Evolutionary conservation across 352 stramenopile genomes (phyloP).

Genomic region (Phytopythium mirpurense): DNA sequence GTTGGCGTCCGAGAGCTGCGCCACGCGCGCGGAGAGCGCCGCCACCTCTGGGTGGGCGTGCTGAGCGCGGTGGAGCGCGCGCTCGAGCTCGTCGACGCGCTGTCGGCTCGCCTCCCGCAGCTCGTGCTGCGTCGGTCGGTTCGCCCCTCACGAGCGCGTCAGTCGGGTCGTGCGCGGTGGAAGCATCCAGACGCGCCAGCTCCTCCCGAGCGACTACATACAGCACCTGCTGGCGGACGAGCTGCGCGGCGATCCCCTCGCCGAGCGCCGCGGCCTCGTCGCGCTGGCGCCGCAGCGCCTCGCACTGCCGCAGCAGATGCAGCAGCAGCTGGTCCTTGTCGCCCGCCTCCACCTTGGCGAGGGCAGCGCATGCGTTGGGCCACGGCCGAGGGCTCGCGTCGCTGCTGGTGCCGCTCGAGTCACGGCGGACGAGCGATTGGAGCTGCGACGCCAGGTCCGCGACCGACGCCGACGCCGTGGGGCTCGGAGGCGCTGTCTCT

Average conservation of each 20-base stretch:
- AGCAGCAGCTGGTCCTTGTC: slow-evolving; percentile 59
- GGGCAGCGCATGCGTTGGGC: slow-evolving; percentile 9
- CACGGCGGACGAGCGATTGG: slow-evolving; percentile 14
- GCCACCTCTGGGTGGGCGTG: slow-evolving; percentile 46
- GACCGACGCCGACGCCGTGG: slow-evolving; percentile 6
- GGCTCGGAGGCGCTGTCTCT: not conserved
- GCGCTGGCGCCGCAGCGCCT: slow-evolving; percentile 29
- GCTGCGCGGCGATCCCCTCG: slow-evolving; percentile 59
- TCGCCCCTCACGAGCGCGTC: not conserved
- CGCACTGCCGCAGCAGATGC: slow-evolving; percentile 39
- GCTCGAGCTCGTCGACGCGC: slow-evolving; percentile 32
- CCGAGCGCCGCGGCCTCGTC: slow-evolving; percentile 45
- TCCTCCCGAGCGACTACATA: too few species aligned
- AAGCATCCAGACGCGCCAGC: too few species aligned
- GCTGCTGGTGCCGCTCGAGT: slow-evolving; percentile 6
- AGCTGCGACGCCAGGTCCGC: slow-evolving; percentile 23
- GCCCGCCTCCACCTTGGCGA: slow-evolving; percentile 42
- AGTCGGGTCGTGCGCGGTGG: not conserved
- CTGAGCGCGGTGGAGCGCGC: slow-evolving; percentile 36
- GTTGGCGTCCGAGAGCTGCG: slow-evolving; percentile 30
- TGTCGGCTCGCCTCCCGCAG: slow-evolving; percentile 41
- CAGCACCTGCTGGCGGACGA: slow-evolving; percentile 58
- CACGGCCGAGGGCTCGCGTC: not conserved
- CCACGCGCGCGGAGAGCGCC: slow-evolving; percentile 33
- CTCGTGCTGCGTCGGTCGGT: slow-evolving; percentile 35